These are phyloP conservation scores for Phytophthora melonis DNA, from an alignment of 352 stramenopile species.

Conservation along the genomic window DNA sequence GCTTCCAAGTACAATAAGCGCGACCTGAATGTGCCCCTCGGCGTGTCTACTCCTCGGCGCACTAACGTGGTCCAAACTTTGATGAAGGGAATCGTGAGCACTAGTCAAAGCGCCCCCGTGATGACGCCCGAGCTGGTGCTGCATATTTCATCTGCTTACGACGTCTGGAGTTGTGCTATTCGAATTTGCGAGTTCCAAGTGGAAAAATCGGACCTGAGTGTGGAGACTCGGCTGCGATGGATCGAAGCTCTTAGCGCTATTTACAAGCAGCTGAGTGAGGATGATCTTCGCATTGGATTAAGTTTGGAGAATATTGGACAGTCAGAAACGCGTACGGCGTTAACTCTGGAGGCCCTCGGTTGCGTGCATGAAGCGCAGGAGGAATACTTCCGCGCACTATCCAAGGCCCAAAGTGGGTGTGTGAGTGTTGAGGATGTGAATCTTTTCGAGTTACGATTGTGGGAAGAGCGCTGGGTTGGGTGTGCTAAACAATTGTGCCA, in stretches of 20 bases:
- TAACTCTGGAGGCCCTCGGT: constrained; percentile 85
- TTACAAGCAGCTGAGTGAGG: constrained; percentile 89
- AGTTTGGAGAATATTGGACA: constrained; percentile 82
- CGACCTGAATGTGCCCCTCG: constrained; percentile 80
- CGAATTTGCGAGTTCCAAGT: constrained; percentile 88
- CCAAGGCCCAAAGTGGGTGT: constrained; percentile 74
- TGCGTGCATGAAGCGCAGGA: constrained; percentile 90
- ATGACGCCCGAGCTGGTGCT: constrained; percentile 87
- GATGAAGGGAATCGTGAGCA: constrained; percentile 76
- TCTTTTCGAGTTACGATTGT: constrained; percentile 86
- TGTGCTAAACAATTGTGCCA: constrained; percentile 93
- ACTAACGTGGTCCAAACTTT: constrained; percentile 90
- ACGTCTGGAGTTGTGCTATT: constrained; percentile 78
- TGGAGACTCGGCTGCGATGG: constrained; percentile 84
- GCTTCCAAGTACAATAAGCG: constrained; percentile 91
- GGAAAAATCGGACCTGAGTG: constrained; percentile 68
- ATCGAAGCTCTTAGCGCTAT: constrained; percentile 87
- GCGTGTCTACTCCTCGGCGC: constrained; percentile 50
- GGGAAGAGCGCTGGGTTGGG: constrained; percentile 92
- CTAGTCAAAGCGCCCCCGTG: constrained; percentile 64
- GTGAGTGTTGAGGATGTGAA: constrained; percentile 86
- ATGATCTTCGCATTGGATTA: constrained; percentile 83
- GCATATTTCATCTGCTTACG: constrained; percentile 85
- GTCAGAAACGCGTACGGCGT: constrained; percentile 72
- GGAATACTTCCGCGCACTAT: constrained; percentile 88